Base-by-base conservation (phyloP, 2,329 filamentous ascomycete genomes). In the Pseudopithomyces chartarum region DNA sequence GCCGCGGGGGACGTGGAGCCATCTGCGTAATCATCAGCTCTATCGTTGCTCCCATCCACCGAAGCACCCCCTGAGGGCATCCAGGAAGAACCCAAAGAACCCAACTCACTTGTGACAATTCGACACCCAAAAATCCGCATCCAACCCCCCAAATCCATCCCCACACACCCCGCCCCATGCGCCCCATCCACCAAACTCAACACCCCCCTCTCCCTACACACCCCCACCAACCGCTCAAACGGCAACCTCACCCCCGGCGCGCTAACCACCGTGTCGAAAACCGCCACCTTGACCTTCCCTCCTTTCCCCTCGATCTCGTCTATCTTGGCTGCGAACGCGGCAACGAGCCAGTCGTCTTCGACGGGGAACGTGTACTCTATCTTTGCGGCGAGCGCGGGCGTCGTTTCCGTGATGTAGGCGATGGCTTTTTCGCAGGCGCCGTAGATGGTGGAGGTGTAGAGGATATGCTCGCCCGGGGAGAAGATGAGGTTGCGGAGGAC, bases 41-140 rank as follows among this genome's bases (percentile, higher is more conserved):
- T 2, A 5, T 15, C 13, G 3, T 7, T 5, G 15, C 10, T 13
- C 10, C 7, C 33, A 17, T 17, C 22, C 29, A 6, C 13, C 1
- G 15, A 15, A 1, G 26, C 4, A 4, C 26, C 26, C 5, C 8
- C 26, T 29, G 26, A 8, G 26, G 26, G 26, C 26, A 29, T 8
- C 26, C 4, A 29, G 8, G 26, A 29, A 8, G 26, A 29, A 20
- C 13, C 10, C 29, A 42, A 19, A 17, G 15, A 20, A 34, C 12
- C 23, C 15, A 17, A 65, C 66, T 45, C 50, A 73, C 68, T 73
- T 74, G 52, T 73, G 71, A 22, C 87, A 91, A 73, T 97, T 97
- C 54, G 84, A 89, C 13, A 94, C 84, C 69, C 96, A 91, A 78
- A 96, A 97, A 74, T 97, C 93, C 0, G 92, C 88, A 60, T 92